These are phyloP conservation scores for Aspergillus coremiiformis DNA, from an alignment of 495 filamentous ascomycete genomes.

Conservation along the genomic window DNA sequence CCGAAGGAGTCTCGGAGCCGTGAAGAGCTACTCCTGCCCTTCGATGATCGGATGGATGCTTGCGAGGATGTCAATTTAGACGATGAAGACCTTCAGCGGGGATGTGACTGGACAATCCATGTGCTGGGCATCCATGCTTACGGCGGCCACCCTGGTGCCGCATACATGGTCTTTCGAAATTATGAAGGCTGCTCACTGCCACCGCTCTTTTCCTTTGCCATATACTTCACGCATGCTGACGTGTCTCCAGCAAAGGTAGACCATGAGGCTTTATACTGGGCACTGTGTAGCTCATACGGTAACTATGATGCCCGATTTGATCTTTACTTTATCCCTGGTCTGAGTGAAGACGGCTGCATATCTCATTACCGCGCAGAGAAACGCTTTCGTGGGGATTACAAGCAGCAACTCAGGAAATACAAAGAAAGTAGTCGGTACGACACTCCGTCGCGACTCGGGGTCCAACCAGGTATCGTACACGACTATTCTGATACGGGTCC, in stretches of 20 bases:
- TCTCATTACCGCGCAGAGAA: background rate
- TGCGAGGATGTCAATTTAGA: background rate
- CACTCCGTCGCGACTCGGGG: background rate
- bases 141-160: background rate
- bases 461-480: conserved; percentile 1
- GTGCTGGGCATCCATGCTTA: background rate
- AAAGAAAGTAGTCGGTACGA: background rate
- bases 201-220: conserved; percentile 1
- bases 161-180: background rate
- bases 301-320: conserved; percentile 1
- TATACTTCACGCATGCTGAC: conserved; percentile 6
- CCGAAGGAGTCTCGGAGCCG: background rate
- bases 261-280: background rate
- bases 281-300: background rate
- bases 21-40: background rate
- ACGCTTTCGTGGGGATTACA: background rate
- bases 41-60: background rate
- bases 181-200: background rate
- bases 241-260: background rate
- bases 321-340: conserved; percentile 1
- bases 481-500: background rate
- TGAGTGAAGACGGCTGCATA: background rate
- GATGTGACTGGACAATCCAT: background rate
- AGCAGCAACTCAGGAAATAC: background rate
- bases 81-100: background rate